Evolutionary conservation across 2,329 filamentous ascomycete genomes (phyloP).

Genomic region (Diplodia corticola): DNA sequence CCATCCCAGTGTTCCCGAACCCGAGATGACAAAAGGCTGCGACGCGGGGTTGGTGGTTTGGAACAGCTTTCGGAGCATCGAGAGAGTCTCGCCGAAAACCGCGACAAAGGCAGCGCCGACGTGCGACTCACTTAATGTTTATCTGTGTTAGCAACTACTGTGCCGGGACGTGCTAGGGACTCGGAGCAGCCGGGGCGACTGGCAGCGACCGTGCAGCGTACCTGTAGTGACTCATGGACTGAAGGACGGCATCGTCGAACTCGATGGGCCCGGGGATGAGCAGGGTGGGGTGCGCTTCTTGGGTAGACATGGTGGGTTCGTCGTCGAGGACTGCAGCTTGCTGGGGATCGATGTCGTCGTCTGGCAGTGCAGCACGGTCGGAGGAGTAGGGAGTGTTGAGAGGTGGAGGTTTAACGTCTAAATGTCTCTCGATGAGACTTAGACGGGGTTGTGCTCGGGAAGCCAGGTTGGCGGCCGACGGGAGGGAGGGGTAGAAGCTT

Average conservation of each 20-base stretch:
- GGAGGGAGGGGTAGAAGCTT: conserved; percentile 31
- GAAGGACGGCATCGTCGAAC: conserved; percentile 94
- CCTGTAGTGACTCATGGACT: conserved; percentile 95
- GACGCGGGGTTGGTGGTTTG: conserved; percentile 78
- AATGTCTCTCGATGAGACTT: conserved; percentile 62
- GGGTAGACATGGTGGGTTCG: conserved; percentile 55
- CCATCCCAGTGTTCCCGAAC: conserved; percentile 95
- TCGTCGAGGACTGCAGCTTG: neutral
- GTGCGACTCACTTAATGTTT: conserved; percentile 75
- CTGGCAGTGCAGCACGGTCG: conserved; percentile 54
- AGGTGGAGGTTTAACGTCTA: conserved; percentile 56
- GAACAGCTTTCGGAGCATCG: conserved; percentile 89
- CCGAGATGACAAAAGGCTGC: conserved; percentile 91
- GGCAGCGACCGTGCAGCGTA: conserved; percentile 38
- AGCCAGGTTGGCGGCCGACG: conserved; percentile 47
- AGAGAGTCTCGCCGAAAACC: conserved; percentile 84
- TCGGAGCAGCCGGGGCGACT: neutral
- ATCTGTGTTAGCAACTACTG: neutral
- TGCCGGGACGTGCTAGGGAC: conserved; percentile 2
- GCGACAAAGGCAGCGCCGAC: conserved; percentile 87
- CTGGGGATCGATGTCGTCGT: conserved; percentile 53
- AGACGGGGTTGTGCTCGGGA: conserved; percentile 52
- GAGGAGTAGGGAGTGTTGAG: conserved; percentile 65
- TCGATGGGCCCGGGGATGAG: conserved; percentile 97
- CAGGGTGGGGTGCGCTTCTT: conserved; percentile 68